Percentiles rank a stretch among this genome's conserved stretches.
These are phyloP conservation scores for Lineolata rhizophorae DNA, from an alignment of 495 filamentous ascomycete species.

Conservation along the genomic window DNA sequence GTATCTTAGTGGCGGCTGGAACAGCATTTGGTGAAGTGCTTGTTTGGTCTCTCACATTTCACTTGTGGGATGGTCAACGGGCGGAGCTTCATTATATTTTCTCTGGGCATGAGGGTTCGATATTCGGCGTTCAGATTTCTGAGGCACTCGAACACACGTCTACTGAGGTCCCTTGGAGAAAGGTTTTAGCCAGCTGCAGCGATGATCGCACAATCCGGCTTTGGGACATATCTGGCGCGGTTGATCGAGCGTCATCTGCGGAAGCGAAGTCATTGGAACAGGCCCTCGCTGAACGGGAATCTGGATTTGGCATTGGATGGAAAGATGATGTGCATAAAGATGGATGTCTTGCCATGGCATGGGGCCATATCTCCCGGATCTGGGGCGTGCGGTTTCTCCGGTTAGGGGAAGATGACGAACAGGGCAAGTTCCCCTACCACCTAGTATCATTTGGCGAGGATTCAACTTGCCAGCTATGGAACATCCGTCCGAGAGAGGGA, in stretches of 20 bases:
- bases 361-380: conserved; percentile 70
- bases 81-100: conserved; percentile 41
- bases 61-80: neutral
- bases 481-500: neutral
- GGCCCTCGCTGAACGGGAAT: conserved; percentile 19
- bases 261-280: no score
- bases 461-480: conserved; percentile 10
- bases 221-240: conserved; percentile 47
- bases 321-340: neutral
- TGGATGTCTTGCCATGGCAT: conserved; percentile 32
- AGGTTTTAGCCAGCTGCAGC: conserved; percentile 77
- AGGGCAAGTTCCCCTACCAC: no score
- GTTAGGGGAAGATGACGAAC: no score
- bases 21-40: conserved; percentile 88
- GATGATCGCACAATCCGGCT: conserved; percentile 82
- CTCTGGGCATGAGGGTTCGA: conserved; percentile 77
- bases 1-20: conserved; percentile 59
- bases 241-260: neutral
- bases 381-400: conserved; percentile 63
- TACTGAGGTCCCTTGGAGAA: conserved; percentile 21
- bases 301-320: conserved; percentile 8
- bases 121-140: conserved; percentile 74
- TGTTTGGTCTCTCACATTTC: conserved; percentile 50
- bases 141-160: conserved; percentile 23
- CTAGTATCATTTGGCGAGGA: conserved; percentile 15